A percentile compares a stretch with the other conserved stretches of the same genome.
Conservation (phyloP, 768 basidiomycete species). For the Lactifluus echinatus region DNA sequence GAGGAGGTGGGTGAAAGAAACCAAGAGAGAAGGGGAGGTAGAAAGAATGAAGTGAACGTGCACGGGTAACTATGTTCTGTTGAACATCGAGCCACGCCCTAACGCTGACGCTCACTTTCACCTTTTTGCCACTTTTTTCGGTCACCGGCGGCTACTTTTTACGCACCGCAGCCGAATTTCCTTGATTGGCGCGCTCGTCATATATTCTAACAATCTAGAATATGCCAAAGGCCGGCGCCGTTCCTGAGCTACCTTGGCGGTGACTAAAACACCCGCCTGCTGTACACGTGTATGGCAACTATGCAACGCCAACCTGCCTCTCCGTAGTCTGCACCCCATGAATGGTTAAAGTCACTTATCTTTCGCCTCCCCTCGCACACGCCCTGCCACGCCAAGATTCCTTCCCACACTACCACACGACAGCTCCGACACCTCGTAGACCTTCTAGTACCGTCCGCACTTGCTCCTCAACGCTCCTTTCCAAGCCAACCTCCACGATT, state of each 20-base stretch:
- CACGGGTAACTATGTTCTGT: background rate
- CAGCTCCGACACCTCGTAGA: conserved; percentile 26
- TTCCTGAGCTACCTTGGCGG: background rate
- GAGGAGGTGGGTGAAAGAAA: background rate
- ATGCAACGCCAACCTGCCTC: too few relatives aligned
- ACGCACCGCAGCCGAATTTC: background rate
- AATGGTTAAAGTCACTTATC: background rate
- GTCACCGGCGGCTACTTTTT: background rate
- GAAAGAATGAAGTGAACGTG: background rate
- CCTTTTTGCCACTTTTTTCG: background rate
- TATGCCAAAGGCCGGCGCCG: background rate
- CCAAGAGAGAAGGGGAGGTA: background rate
- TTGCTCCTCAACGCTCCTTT: conserved; percentile 49
- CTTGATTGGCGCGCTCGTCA: background rate
- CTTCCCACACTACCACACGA: background rate
- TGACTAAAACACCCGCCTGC: background rate
- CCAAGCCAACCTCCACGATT: conserved; percentile 53
- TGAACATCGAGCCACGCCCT: background rate
- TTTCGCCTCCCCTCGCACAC: too few relatives aligned
- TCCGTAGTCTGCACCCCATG: background rate
- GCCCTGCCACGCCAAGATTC: background rate
- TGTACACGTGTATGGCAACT: background rate
- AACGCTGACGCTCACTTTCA: background rate
- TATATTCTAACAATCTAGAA: background rate
- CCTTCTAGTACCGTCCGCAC: conserved; percentile 36